phyloP scores from a whole-genome alignment of 768 basidiomycete species.

The Russula sp. region DNA sequence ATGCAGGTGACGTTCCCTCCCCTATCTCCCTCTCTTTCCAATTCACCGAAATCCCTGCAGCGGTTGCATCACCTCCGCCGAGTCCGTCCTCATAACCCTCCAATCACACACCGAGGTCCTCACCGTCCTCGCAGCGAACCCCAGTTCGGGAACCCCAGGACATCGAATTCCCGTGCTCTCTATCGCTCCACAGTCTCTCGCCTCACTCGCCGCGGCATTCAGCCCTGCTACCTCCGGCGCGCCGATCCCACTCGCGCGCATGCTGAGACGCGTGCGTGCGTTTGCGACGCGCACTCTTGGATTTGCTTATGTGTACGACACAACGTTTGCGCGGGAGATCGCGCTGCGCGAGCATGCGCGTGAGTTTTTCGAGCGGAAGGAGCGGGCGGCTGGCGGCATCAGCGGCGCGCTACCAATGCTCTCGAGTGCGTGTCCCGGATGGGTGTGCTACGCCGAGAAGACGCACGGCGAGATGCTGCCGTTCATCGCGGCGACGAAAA shows the following conservation, averaged over 20 bases:
- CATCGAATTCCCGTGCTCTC: slow-evolving; percentile 68
- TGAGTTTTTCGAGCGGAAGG: slow-evolving; percentile 67
- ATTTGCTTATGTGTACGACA: slow-evolving; percentile 84
- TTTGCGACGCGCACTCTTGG: slow-evolving; percentile 67
- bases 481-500: slow-evolving; percentile 82
- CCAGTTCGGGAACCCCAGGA: slow-evolving; percentile 32
- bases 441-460: slow-evolving; percentile 99
- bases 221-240: slow-evolving; percentile 41
- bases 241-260: slow-evolving; percentile 42
- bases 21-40: background rate
- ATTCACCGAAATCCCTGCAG: slow-evolving; percentile 35
- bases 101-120: slow-evolving; percentile 95
- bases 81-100: slow-evolving; percentile 92
- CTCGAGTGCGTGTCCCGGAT: slow-evolving; percentile 94
- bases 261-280: slow-evolving; percentile 63
- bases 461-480: slow-evolving; percentile 91
- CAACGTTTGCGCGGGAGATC: slow-evolving; percentile 88
- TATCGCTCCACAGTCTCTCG: slow-evolving; percentile 84
- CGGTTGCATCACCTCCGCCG: slow-evolving; percentile 97
- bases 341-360: slow-evolving; percentile 72
- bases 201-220: slow-evolving; percentile 66
- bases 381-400: slow-evolving; percentile 28
- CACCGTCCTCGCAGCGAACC: slow-evolving; percentile 60
- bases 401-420: slow-evolving; percentile 71
- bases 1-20: slow-evolving; percentile 59